phyloP scores from a whole-genome alignment of 2,329 filamentous ascomycete genomes.

The Aspergillus puulaauensis region DNA sequence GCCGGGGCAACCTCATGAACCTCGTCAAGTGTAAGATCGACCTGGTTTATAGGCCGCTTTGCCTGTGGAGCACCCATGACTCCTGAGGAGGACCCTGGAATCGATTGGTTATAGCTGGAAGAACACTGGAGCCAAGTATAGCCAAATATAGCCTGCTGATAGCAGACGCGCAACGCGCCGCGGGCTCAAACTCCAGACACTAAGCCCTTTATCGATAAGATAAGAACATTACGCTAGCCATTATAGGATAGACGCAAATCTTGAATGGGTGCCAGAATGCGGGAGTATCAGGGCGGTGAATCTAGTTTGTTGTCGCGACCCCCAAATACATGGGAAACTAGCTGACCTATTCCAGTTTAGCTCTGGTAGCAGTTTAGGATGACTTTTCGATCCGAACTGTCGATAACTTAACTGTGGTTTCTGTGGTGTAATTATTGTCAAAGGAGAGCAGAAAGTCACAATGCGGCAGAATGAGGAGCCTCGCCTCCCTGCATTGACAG shows the following conservation, averaged over 20 bases:
- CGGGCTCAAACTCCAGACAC: not conserved
- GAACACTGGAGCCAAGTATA: not conserved
- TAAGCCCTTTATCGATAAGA: not conserved
- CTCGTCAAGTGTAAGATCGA: constrained; percentile 29
- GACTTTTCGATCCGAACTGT: not conserved
- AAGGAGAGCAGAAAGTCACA: not conserved
- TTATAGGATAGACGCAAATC: too few relatives aligned
- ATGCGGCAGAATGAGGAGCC: not conserved
- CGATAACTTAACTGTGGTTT: too few relatives aligned
- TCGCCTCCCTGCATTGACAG: too few relatives aligned
- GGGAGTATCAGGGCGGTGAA: not conserved
- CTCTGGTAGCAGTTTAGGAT: not conserved
- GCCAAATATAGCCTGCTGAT: not conserved
- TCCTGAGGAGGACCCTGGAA: not conserved
- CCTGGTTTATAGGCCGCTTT: constrained; percentile 25
- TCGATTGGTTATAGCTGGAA: not conserved
- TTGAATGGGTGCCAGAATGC: not conserved
- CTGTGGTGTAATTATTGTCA: not conserved
- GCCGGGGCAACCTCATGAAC: constrained; percentile 9
- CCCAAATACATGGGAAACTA: too few relatives aligned
- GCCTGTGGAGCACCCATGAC: constrained; percentile 14
- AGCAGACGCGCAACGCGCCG: not conserved
- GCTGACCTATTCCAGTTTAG: not conserved
- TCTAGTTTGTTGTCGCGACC: not conserved
- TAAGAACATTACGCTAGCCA: not conserved